These are phyloP conservation scores for Fusarium piperis DNA, from an alignment of 2,329 filamentous ascomycete species.

Conservation along the genomic window DNA sequence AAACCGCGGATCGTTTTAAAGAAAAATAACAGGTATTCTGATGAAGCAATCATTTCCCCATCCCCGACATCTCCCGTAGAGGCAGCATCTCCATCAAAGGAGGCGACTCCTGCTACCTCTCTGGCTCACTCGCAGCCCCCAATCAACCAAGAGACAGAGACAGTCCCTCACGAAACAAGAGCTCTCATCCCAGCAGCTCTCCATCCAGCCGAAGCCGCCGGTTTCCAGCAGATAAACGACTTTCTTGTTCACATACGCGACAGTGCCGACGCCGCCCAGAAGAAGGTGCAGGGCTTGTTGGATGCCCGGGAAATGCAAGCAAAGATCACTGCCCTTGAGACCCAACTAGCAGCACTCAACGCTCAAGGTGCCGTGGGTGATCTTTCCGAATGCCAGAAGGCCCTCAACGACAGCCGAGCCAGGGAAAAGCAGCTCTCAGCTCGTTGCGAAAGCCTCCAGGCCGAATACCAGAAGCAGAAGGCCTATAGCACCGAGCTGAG, in stretches of 20 bases:
- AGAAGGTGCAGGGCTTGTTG: not conserved
- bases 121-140: not conserved
- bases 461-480: not conserved
- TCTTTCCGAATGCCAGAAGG: not conserved
- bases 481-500: not conserved
- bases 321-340: not conserved
- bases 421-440: not conserved
- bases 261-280: not conserved
- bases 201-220: not conserved
- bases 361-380: not conserved
- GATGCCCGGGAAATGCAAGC: not conserved
- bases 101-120: not conserved
- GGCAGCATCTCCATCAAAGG: not conserved
- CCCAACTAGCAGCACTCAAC: not conserved
- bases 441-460: not conserved
- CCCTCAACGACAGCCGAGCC: not conserved
- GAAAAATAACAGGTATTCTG: not conserved
- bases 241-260: not conserved
- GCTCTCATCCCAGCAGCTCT: not conserved
- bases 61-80: not conserved
- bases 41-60: not conserved
- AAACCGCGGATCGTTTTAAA: conserved; percentile 12
- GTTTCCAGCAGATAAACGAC: not conserved
- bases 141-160: not conserved
- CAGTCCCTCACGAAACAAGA: not conserved